Percentiles rank a stretch among this genome's conserved stretches.
phyloP scores from a whole-genome alignment of 768 basidiomycete genomes.

The Dioszegia hungarica region DNA sequence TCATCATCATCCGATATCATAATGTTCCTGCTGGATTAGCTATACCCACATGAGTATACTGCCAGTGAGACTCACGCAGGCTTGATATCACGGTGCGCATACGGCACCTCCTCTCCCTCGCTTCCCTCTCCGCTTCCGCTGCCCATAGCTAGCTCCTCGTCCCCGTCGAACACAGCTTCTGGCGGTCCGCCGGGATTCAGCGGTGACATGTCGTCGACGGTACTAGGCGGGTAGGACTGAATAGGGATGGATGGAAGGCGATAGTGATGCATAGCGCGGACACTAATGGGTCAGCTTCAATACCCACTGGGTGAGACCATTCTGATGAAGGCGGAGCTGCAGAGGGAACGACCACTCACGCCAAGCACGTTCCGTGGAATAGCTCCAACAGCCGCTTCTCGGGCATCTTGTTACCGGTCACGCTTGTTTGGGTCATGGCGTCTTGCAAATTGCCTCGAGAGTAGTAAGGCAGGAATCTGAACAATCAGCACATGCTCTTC shows the following conservation, averaged over 20 bases:
- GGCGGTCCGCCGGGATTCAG: conserved; percentile 57
- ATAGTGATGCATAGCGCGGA: conserved; percentile 91
- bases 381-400: conserved; percentile 82
- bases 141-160: conserved; percentile 59
- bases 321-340: too few species aligned
- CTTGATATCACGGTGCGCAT: conserved; percentile 94
- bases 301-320: background rate
- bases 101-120: conserved; percentile 61
- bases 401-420: conserved; percentile 74
- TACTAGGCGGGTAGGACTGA: conserved; percentile 37
- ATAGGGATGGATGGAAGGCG: conserved; percentile 54
- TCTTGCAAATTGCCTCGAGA: conserved; percentile 86
- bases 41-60: background rate
- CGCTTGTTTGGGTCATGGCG: conserved; percentile 76
- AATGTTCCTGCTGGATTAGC: conserved; percentile 62
- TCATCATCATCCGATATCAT: conserved; percentile 90
- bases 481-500: conserved; percentile 3
- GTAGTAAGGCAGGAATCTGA: conserved; percentile 65
- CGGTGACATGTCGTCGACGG: conserved; percentile 66
- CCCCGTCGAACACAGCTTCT: conserved; percentile 72
- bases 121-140: conserved; percentile 21
- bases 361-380: conserved; percentile 91
- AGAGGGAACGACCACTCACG: conserved; percentile 47
- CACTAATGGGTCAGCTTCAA: conserved; percentile 33
- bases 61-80: conserved; percentile 65